Percentiles rank a stretch among this genome's conserved stretches.
phyloP scores from a whole-genome alignment of 192 early-diverging fungal genomes.

The Backusella morwellensis region DNA sequence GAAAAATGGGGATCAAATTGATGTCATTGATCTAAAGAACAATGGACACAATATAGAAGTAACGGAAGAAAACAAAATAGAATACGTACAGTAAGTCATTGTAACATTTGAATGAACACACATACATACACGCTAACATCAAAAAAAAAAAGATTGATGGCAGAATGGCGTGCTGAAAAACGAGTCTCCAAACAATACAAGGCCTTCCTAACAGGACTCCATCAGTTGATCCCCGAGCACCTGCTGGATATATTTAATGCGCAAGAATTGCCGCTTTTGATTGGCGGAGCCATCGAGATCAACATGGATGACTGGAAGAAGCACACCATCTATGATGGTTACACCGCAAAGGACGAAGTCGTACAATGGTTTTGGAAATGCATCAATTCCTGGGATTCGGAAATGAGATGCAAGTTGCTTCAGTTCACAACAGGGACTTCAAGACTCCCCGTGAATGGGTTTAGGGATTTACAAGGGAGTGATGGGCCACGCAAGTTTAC shows the following conservation, averaged over 20 bases:
- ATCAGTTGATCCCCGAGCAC: slow-evolving; percentile 93
- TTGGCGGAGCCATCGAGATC: slow-evolving; percentile 94
- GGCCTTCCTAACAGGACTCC: slow-evolving; percentile 91
- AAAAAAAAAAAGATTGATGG: slow-evolving; percentile 7
- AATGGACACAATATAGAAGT: slow-evolving; percentile 85
- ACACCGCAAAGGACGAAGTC: slow-evolving; percentile 94
- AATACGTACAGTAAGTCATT: slow-evolving; percentile 77
- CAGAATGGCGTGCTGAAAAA: slow-evolving; percentile 82
- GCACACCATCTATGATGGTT: slow-evolving; percentile 95
- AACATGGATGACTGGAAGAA: slow-evolving; percentile 99
- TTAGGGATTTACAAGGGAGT: slow-evolving; percentile 96
- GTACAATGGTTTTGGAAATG: slow-evolving; percentile 98
- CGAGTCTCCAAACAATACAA: slow-evolving; percentile 95
- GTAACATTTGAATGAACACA: not conserved
- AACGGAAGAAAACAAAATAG: slow-evolving; percentile 94
- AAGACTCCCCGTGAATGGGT: slow-evolving; percentile 97
- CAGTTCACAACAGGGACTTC: slow-evolving; percentile 99
- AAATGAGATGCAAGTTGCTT: slow-evolving; percentile 90
- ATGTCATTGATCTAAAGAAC: slow-evolving; percentile 88
- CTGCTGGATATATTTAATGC: slow-evolving; percentile 95
- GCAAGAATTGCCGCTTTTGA: slow-evolving; percentile 93
- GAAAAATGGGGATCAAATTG: slow-evolving; percentile 84
- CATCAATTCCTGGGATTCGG: slow-evolving; percentile 81
- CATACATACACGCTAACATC: not conserved
- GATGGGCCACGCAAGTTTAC: slow-evolving; percentile 96